Conservation (phyloP, 129 eudicot species). For the Ambrosia trifida region DNA sequence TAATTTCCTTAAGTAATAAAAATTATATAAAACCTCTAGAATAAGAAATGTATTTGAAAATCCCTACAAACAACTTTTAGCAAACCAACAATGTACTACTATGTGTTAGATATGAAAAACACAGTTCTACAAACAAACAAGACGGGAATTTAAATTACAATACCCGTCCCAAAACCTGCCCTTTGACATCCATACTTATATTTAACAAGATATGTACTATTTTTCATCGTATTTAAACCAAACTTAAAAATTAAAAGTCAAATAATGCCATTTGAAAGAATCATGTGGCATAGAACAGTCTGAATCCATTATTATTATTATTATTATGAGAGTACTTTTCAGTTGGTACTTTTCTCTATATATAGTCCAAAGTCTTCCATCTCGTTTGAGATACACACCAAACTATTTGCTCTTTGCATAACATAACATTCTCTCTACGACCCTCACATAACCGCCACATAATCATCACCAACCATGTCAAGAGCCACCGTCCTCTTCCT, state of each 20-base stretch:
- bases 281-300: conserved; percentile 28
- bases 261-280: neutral
- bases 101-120: too few species aligned
- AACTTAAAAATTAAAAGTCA: conserved; percentile 1
- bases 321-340: neutral
- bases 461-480: conserved; percentile 26
- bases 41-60: too few species aligned
- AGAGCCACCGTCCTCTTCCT: conserved; percentile 34
- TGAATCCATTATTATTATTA: neutral
- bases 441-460: conserved; percentile 24
- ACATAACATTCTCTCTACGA: conserved; percentile 26
- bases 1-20: too few species aligned
- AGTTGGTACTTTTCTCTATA: conserved; percentile 6
- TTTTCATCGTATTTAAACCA: too few species aligned
- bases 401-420: conserved; percentile 29
- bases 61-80: too few species aligned
- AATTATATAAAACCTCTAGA: too few species aligned
- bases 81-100: too few species aligned
- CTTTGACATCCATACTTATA: too few species aligned
- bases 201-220: too few species aligned
- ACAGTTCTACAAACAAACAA: too few species aligned
- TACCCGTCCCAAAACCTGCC: too few species aligned
- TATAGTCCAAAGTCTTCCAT: conserved; percentile 8
- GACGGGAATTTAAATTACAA: too few species aligned
- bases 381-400: conserved; percentile 19